Base-by-base conservation (phyloP, 768 basidiomycete genomes). In the Harrya chromipes region DNA sequence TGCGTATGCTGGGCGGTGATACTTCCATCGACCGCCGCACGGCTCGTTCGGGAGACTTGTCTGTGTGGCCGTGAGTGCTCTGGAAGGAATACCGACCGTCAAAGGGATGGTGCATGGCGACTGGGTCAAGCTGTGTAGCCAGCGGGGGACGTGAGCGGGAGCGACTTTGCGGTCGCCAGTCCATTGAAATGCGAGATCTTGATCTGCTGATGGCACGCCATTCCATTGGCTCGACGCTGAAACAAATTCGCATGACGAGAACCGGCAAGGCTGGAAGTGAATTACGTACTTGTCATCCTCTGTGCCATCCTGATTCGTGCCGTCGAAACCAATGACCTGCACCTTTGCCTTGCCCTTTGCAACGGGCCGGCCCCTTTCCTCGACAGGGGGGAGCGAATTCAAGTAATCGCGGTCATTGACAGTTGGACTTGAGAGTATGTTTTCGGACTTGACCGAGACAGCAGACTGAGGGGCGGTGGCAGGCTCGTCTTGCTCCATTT, bases 131-230 rank as follows among this genome's bases (percentile, higher is more conserved):
- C 41, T 72, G 70, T 10, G 68, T 67, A 47, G 70, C 67, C 21
- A 77, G 61, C 26, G 87, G 82, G 17, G 87, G 84, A 33, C 90
- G 80, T 38, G 87, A 89, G 46, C 86, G 81, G 26, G 88, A 90
- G 47, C 87, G 83, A 68, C 82, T 84, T 45, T 83, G 71, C 29
- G 88, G 84, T 49, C 85, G 76, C 92, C 92, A 94, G 66, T 94
- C 92, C 89, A 94, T 92, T 19, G 88, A 85, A 58, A 86, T 85
- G 20, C 93, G 82, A 13, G 93, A 94, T 60, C 92, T 81, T 21
- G 93, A 95, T 55, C 93, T 80, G 69, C 91, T 94, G 65, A 92
- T 83, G 27, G 89, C 84, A 42, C 92, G 79, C 94, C 93, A 97
- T 63, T 95, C 94, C 93, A 97, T 97, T 23, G 83, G 71, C 39